phyloP scores from a whole-genome alignment of 495 filamentous ascomycete species.

The Trichoderma parareesei region DNA sequence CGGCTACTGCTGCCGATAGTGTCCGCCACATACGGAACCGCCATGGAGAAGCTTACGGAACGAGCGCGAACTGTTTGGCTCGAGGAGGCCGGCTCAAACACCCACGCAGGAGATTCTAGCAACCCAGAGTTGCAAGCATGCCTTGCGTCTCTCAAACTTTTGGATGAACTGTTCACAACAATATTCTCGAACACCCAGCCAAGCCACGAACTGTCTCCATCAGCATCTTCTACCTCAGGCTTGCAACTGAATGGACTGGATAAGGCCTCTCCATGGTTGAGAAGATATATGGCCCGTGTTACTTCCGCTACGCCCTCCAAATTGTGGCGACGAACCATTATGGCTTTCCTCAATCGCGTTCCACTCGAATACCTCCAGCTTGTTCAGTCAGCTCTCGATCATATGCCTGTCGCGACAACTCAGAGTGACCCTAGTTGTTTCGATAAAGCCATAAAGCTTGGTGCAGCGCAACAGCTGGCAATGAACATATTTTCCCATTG shows the following conservation, averaged over 20 bases:
- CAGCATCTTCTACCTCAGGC: not conserved
- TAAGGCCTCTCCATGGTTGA: constrained; percentile 1
- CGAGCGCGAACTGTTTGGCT: constrained; percentile 5
- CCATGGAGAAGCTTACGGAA: constrained; percentile 8
- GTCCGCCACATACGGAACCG: not conserved
- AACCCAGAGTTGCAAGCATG: constrained; percentile 17
- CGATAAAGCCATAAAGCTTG: not conserved
- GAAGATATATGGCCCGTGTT: not conserved
- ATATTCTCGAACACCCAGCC: not conserved
- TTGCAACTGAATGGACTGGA: not conserved
- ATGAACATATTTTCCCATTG: constrained; percentile 10
- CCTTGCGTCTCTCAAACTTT: constrained; percentile 15
- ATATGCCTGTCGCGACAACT: not conserved
- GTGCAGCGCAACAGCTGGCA: not conserved
- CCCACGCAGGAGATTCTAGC: not conserved
- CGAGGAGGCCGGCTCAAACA: not conserved
- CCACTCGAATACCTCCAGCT: constrained; percentile 6
- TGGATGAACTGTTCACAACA: not conserved
- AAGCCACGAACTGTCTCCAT: not conserved
- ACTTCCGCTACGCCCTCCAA: constrained; percentile 4
- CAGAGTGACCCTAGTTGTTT: not conserved
- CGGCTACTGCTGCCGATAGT: not conserved
- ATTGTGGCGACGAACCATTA: not conserved
- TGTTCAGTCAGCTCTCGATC: constrained; percentile 4
- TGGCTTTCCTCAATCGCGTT: constrained; percentile 7